Conservation (phyloP, 768 basidiomycete genomes). For the Tephrocybe sp. region DNA sequence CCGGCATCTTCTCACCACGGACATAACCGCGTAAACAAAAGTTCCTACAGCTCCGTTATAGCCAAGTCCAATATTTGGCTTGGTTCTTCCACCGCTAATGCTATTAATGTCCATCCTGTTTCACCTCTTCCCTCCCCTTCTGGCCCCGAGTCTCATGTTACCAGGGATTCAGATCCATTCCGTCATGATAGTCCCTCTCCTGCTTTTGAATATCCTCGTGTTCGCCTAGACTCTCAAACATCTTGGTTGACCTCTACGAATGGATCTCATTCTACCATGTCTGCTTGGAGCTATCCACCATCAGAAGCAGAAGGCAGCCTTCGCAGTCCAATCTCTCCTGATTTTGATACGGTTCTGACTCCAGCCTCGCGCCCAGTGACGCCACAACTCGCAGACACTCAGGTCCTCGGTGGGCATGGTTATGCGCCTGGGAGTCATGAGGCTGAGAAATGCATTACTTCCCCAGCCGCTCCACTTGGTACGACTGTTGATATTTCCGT, state of each 20-base stretch:
- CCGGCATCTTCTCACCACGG: slow-evolving; percentile 35
- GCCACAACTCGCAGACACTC: slow-evolving; percentile 53
- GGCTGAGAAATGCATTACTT: slow-evolving; percentile 52
- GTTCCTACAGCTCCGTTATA: slow-evolving; percentile 40
- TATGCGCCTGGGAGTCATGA: slow-evolving; percentile 43
- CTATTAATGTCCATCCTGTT: slow-evolving; percentile 57
- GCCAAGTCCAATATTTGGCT: slow-evolving; percentile 67
- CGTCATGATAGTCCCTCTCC: slow-evolving; percentile 47
- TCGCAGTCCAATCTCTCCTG: slow-evolving; percentile 34
- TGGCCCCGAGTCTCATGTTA: slow-evolving; percentile 42
- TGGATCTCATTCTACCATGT: slow-evolving; percentile 52
- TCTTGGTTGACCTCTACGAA: slow-evolving; percentile 73
- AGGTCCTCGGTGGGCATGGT: slow-evolving; percentile 69
- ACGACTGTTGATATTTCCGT: slow-evolving; percentile 54
- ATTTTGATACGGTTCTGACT: slow-evolving; percentile 39
- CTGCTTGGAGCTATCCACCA: slow-evolving; percentile 70
- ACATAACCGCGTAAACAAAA: slow-evolving; percentile 31
- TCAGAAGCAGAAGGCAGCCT: slow-evolving; percentile 34
- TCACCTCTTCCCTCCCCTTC: slow-evolving; percentile 67
- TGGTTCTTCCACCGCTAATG: slow-evolving; percentile 40
- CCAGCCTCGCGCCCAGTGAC: slow-evolving; percentile 45
- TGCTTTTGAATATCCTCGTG: slow-evolving; percentile 35
- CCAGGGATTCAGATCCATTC: slow-evolving; percentile 61
- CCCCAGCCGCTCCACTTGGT: slow-evolving; percentile 41
- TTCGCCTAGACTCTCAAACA: slow-evolving; percentile 59